Base-by-base conservation (phyloP, 441 rosid species). In the Syzygium malaccense region DNA sequence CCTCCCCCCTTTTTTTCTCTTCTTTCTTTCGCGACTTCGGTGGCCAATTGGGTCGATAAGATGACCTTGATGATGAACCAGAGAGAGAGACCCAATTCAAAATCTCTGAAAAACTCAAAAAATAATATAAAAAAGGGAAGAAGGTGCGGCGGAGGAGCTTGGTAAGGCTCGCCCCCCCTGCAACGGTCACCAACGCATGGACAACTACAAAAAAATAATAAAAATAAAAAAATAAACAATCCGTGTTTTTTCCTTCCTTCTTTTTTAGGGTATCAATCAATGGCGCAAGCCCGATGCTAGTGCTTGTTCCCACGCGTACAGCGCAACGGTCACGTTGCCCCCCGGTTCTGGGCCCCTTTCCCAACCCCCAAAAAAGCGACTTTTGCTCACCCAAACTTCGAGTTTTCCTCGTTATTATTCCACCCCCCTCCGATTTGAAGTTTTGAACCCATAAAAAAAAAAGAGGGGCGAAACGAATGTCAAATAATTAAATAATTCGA, bases 231-330 rank as follows among this genome's bases (percentile, higher is more conserved):
- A n/a, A 60, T 7, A 28, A 60, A 13, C 3, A 28, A 54, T 15
- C 66, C 32, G 13, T 60, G 14, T 60, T 60, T 28, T 60, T 28
- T n/a, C n/a, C n/a, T n/a, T n/a, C n/a, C n/a, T n/a, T n/a, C n/a
- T n/a, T n/a, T 60, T 28, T 60, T 28, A 13, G 66, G 66, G 18
- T 13, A 60, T 45, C 48, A 58, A 13, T 60, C 66, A 28, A 9
- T 18, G 79, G 48, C 41, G 10, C 48, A 68, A 32, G 79, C 79
- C 48, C 48, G 14, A 33, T 33, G 23, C 79, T 23, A 10, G 79
- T 19, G n/a, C n/a, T n/a, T n/a, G n/a, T n/a, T n/a, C 79, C 79
- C 45, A 20, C 48, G 9, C 79, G 33, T 0, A 68, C 0, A 32
- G 41, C 41, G 0, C 79, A 68, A 68, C 79, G 79, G 79, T 68